Base-by-base conservation (phyloP, 192 early-diverging fungal species). In the Physocladia obscura region DNA sequence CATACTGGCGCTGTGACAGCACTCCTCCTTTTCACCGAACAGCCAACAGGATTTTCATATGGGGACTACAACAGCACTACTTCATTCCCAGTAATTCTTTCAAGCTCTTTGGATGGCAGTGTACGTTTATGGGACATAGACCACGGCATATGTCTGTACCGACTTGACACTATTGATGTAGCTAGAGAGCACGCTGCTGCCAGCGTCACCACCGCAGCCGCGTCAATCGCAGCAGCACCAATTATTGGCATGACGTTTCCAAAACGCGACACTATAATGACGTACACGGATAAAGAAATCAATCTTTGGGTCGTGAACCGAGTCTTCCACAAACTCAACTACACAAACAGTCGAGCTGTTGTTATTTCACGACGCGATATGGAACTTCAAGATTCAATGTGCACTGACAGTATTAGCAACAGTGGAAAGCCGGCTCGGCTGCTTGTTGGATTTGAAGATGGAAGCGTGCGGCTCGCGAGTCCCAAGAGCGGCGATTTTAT, bases 111-210 rank as follows among this genome's bases (percentile, higher is more conserved):
- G 37, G 80, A 82, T 77, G 57, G 72, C 27, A 82, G 75, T 0
- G 73, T 82, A 22, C 57, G 80, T 37, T 61, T 82, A 62, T 82
- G 75, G 76, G 82, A 82, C 57, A 83, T 82, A 61, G 80, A 82
- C 59, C 71, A 34, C 51, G 79, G 77, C 4, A 29, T 57, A 36
- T 49, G 38, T 29, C n/a, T 76, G 5, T 79, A 80, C 49, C 64
- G 79, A 5, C 22, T 72, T 3, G 79, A 80, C 44, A 68, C 59
- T 8, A n/a, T n/a, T n/a, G n/a, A n/a, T n/a, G n/a, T n/a, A n/a
- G n/a, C n/a, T n/a, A n/a, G n/a, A n/a, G n/a, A n/a, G n/a, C n/a
- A n/a, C n/a, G n/a, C n/a, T n/a, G n/a, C n/a, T n/a, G n/a, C n/a
- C n/a, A n/a, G n/a, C n/a, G n/a, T n/a, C n/a, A n/a, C n/a, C n/a